Percentiles rank a stretch among this genome's conserved stretches.
phyloP scores from a whole-genome alignment of 1,284 basidiomycete species.

The Amylostereum areolatum region DNA sequence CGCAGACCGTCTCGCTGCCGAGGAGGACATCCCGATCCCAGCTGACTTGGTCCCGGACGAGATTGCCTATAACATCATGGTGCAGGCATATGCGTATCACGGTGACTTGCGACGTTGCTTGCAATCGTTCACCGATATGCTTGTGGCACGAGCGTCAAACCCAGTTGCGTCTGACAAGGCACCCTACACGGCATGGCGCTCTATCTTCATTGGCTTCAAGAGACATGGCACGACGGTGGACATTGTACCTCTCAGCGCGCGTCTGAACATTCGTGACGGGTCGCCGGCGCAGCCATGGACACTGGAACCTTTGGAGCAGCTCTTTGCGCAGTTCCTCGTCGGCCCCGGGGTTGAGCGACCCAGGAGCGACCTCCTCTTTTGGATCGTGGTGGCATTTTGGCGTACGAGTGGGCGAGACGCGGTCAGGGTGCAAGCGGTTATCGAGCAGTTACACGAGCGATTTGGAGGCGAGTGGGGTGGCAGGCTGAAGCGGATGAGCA shows the following conservation, averaged over 20 bases:
- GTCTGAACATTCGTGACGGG: not conserved
- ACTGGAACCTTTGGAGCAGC: conserved; percentile 41
- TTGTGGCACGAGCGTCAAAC: conserved; percentile 37
- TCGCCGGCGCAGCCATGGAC: conserved; percentile 36
- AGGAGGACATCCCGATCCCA: conserved; percentile 42
- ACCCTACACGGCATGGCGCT: conserved; percentile 53
- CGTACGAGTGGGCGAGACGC: conserved; percentile 48
- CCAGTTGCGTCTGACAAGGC: conserved; percentile 21
- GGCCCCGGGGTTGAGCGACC: conserved; percentile 38
- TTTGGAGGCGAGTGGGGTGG: conserved; percentile 45
- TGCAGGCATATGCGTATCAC: conserved; percentile 64
- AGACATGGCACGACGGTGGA: conserved; percentile 36
- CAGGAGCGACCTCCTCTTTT: conserved; percentile 46
- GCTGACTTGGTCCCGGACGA: conserved; percentile 46
- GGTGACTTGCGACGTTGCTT: conserved; percentile 61
- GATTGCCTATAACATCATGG: conserved; percentile 63
- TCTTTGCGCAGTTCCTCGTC: conserved; percentile 56
- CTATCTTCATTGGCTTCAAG: conserved; percentile 73
- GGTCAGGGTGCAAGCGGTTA: conserved; percentile 43
- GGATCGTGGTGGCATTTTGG: conserved; percentile 58
- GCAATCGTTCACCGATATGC: conserved; percentile 65
- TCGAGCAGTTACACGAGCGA: conserved; percentile 45
- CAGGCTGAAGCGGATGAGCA: conserved; percentile 33
- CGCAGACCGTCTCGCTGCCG: conserved; percentile 26
- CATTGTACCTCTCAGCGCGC: conserved; percentile 3